These are phyloP conservation scores for Cercophora scortea DNA, from an alignment of 495 filamentous ascomycete species.

Conservation along the genomic window DNA sequence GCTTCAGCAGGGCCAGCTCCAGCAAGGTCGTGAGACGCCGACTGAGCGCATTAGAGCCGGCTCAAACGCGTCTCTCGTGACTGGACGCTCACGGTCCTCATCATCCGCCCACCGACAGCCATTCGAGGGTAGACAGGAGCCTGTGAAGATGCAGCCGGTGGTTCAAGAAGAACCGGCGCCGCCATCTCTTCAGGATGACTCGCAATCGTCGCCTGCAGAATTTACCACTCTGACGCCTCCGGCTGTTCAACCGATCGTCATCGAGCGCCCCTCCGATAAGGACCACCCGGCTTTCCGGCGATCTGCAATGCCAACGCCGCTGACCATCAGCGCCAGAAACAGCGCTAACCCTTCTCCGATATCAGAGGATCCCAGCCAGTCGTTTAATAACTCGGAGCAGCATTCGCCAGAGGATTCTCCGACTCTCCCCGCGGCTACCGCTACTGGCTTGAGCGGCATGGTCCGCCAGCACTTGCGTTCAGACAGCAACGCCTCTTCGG, in stretches of 20 bases:
- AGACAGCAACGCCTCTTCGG: constrained; percentile 72
- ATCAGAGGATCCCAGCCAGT: constrained; percentile 12
- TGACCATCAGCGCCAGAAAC: constrained; percentile 18
- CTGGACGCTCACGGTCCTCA: constrained; percentile 24
- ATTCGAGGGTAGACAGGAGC: constrained; percentile 10
- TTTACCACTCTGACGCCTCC: constrained; percentile 5
- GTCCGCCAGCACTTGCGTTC: constrained; percentile 80
- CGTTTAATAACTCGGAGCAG: constrained; percentile 16
- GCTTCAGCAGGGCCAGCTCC: constrained; percentile 70
- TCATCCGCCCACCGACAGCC: constrained; percentile 19
- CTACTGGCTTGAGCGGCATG: constrained; percentile 66
- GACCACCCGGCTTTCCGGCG: constrained; percentile 40
- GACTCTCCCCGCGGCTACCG: constrained; percentile 59
- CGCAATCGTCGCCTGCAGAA: constrained; percentile 14
- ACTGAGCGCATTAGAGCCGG: constrained; percentile 27
- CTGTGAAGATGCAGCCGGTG: constrained; percentile 6
- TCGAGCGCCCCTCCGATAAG: constrained; percentile 34
- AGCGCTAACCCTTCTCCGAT: constrained; percentile 16
- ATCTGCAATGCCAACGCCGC: constrained; percentile 27
- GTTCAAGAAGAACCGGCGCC: constrained; percentile 32
- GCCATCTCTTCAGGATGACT: constrained; percentile 29
- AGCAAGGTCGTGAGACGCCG: constrained; percentile 54
- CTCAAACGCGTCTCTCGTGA: constrained; percentile 16
- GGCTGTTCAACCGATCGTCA: constrained; percentile 11
- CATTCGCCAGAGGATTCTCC: constrained; percentile 59